A percentile compares a stretch with the other conserved stretches of the same genome.
phyloP scores from a whole-genome alignment of 2,329 filamentous ascomycete species.

The Tetracladium maxilliforme region DNA sequence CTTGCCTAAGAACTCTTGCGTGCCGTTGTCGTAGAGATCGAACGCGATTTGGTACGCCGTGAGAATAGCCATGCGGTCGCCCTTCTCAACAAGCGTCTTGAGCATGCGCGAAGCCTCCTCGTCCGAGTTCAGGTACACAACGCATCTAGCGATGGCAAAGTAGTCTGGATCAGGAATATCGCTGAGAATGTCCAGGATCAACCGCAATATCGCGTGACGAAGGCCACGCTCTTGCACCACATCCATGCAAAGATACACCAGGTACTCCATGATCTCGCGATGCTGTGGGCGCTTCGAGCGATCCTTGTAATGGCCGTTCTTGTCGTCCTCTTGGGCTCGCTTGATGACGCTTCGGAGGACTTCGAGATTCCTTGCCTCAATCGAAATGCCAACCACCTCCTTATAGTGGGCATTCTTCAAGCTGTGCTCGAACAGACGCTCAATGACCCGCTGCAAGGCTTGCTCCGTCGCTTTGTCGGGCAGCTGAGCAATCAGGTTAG shows the following conservation, averaged over 20 bases:
- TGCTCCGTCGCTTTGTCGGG: conserved; percentile 58
- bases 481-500: conserved; percentile 30
- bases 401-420: conserved; percentile 76
- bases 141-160: conserved; percentile 95
- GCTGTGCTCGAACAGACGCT: conserved; percentile 83
- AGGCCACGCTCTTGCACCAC: conserved; percentile 87
- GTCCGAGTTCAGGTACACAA: conserved; percentile 88
- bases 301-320: conserved; percentile 44
- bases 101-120: conserved; percentile 82
- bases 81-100: conserved; percentile 64
- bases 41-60: conserved; percentile 96
- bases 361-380: conserved; percentile 85
- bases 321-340: conserved; percentile 76
- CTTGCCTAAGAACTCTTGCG: conserved; percentile 88
- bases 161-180: conserved; percentile 89
- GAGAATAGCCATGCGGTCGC: conserved; percentile 63
- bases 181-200: conserved; percentile 91
- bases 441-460: conserved; percentile 70
- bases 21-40: conserved; percentile 95
- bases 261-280: conserved; percentile 97
- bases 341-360: conserved; percentile 78
- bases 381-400: conserved; percentile 91
- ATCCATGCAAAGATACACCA: conserved; percentile 91
- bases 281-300: conserved; percentile 42
- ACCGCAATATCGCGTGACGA: conserved; percentile 67